Percentiles rank a stretch among this genome's conserved stretches.
These are phyloP conservation scores for Truncatella angustata DNA, from an alignment of 2,329 filamentous ascomycete species.

Conservation along the genomic window DNA sequence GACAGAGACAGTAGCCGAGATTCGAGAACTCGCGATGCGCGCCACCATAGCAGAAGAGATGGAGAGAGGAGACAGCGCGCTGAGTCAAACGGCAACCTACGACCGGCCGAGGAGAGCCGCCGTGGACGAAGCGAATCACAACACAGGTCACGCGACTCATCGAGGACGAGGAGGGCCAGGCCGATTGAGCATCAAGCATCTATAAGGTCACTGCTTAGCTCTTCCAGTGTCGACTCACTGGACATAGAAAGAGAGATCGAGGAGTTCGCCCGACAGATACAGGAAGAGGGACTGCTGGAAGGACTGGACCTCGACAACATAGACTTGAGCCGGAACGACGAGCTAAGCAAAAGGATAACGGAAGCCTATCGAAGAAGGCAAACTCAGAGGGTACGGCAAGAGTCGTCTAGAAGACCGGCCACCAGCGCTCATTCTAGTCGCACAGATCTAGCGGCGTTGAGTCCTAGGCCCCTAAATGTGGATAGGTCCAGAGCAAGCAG, in stretches of 20 bases:
- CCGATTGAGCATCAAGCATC: conserved; percentile 88
- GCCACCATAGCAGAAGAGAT: conserved; percentile 26
- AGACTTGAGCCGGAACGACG: conserved; percentile 80
- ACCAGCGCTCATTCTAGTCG: conserved; percentile 37
- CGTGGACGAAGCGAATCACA: conserved; percentile 44
- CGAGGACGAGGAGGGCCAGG: conserved; percentile 39
- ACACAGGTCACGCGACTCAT: conserved; percentile 36
- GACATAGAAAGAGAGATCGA: conserved; percentile 87
- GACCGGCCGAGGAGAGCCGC: conserved; percentile 33
- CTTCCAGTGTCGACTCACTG: conserved; percentile 71
- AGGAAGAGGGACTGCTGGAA: conserved; percentile 82
- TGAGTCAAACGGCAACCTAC: conserved; percentile 36
- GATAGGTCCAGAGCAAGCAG: conserved; percentile 23
- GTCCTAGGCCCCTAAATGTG: conserved; percentile 21
- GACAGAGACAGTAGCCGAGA: conserved; percentile 27
- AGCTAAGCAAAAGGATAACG: conserved; percentile 85
- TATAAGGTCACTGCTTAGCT: conserved; percentile 78
- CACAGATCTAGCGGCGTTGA: conserved; percentile 25
- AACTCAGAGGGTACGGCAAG: conserved; percentile 54
- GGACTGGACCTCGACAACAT: conserved; percentile 87
- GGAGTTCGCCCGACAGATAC: conserved; percentile 84
- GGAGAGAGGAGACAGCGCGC: conserved; percentile 27
- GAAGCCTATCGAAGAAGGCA: conserved; percentile 82
- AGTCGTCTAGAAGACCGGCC: conserved; percentile 44
- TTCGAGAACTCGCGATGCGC: conserved; percentile 20